A percentile compares a stretch with the other conserved stretches of the same genome.
phyloP scores from a whole-genome alignment of 768 basidiomycete genomes.

The Hericium alpestre region DNA sequence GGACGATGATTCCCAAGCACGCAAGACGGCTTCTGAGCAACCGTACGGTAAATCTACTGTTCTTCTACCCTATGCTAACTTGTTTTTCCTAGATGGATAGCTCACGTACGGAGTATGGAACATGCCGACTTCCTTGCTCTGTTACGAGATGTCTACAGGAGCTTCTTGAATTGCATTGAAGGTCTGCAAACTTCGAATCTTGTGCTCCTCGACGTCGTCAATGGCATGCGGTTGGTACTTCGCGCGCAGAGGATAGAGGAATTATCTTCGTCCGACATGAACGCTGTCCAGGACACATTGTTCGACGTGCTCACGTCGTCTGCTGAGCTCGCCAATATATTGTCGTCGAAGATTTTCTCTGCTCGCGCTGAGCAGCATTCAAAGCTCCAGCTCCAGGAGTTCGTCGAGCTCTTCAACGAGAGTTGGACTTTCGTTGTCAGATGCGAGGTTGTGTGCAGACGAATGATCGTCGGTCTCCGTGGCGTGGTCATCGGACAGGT shows the following conservation, averaged over 20 bases:
- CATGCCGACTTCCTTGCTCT: constrained; percentile 59
- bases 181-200: constrained; percentile 53
- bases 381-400: constrained; percentile 57
- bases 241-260: constrained; percentile 6
- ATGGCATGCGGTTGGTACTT: constrained; percentile 30
- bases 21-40: constrained; percentile 16
- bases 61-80: background rate
- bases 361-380: constrained; percentile 74
- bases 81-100: constrained; percentile 35
- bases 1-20: constrained; percentile 33
- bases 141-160: constrained; percentile 49
- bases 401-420: constrained; percentile 71
- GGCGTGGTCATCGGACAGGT: constrained; percentile 82
- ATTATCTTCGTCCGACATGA: constrained; percentile 26
- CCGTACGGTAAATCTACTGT: background rate
- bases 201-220: constrained; percentile 50
- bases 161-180: constrained; percentile 54
- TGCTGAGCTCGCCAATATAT: constrained; percentile 77
- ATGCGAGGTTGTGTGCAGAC: constrained; percentile 74
- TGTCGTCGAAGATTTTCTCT: constrained; percentile 68
- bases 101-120: constrained; percentile 52
- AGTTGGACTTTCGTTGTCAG: constrained; percentile 86
- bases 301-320: constrained; percentile 68
- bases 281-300: constrained; percentile 53
- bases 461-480: constrained; percentile 89